Conservation (phyloP, 257 asterid species). For the Verbascum thapsus region DNA sequence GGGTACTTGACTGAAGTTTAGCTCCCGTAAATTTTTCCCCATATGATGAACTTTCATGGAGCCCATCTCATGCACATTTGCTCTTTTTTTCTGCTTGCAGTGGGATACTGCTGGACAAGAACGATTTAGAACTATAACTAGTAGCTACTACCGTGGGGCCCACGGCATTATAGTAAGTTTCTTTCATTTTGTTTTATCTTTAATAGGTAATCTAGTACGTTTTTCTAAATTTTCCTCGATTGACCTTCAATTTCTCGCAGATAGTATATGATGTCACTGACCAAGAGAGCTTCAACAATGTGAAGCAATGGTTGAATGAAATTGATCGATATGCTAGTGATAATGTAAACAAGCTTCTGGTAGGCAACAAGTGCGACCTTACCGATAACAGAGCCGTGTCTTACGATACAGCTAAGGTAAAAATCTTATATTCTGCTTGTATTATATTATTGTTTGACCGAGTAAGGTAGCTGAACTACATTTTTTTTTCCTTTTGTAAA, state of each 20-base stretch:
- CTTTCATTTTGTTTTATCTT: background rate
- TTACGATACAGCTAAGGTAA: slow-evolving; percentile 76
- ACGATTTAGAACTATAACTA: slow-evolving; percentile 86
- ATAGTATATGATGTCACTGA: slow-evolving; percentile 79
- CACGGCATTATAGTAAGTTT: slow-evolving; percentile 82
- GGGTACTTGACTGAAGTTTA: too few relatives aligned
- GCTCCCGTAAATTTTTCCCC: too few relatives aligned
- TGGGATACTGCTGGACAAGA: slow-evolving; percentile 97
- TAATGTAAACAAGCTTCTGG: slow-evolving; percentile 78
- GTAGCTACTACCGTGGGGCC: slow-evolving; percentile 94
- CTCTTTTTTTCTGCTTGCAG: slow-evolving; percentile 39
- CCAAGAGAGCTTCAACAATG: slow-evolving; percentile 80
- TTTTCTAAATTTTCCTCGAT: slow-evolving; percentile 3
- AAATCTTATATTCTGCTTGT: slow-evolving; percentile 16
- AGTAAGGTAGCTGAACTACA: slow-evolving; percentile 1
- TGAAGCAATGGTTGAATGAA: slow-evolving; percentile 85
- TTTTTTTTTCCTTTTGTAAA: slow-evolving; percentile 22
- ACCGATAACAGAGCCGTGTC: slow-evolving; percentile 70
- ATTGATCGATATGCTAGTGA: slow-evolving; percentile 89
- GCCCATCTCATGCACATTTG: background rate
- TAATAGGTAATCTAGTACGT: background rate
- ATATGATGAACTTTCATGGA: too few relatives aligned
- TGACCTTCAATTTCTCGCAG: slow-evolving; percentile 39
- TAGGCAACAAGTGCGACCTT: slow-evolving; percentile 78
- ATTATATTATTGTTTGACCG: slow-evolving; percentile 2